These are phyloP conservation scores for Boletellus emodensis DNA, from an alignment of 768 basidiomycete genomes.

Conservation along the genomic window DNA sequence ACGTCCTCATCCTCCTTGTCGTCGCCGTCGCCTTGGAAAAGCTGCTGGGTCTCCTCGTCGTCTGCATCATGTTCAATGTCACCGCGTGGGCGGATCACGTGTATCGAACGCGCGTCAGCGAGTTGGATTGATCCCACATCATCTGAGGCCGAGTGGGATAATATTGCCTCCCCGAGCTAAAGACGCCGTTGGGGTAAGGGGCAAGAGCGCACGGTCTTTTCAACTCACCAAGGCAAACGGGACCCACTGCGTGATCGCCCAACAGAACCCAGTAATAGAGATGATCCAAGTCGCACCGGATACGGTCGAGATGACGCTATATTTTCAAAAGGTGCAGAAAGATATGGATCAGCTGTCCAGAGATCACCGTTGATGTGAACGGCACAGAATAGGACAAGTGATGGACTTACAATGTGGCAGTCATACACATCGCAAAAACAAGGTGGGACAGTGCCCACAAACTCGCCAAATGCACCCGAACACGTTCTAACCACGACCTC, in stretches of 20 bases:
- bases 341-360: constrained; percentile 9
- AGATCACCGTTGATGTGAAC: constrained; percentile 12
- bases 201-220: constrained; percentile 8
- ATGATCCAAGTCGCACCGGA: constrained; percentile 71
- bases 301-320: constrained; percentile 69
- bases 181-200: constrained; percentile 15
- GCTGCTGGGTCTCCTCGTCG: constrained; percentile 25
- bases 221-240: constrained; percentile 79
- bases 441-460: constrained; percentile 79
- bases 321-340: constrained; percentile 7
- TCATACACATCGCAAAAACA: constrained; percentile 73
- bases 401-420: constrained; percentile 71
- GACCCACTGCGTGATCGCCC: constrained; percentile 91
- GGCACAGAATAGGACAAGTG: not conserved
- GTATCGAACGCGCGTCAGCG: constrained; percentile 32
- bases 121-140: constrained; percentile 38
- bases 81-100: constrained; percentile 3
- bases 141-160: constrained; percentile 51
- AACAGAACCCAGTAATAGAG: constrained; percentile 81
- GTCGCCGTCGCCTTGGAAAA: constrained; percentile 20
- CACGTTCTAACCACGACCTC: constrained; percentile 34
- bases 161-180: constrained; percentile 82
- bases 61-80: constrained; percentile 15
- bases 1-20: constrained; percentile 21
- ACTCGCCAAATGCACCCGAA: constrained; percentile 59